Percentiles rank a stretch among this genome's conserved stretches.
These are phyloP conservation scores for Solanum pinnatisectum DNA, from an alignment of 257 asterid genomes.

Conservation along the genomic window DNA sequence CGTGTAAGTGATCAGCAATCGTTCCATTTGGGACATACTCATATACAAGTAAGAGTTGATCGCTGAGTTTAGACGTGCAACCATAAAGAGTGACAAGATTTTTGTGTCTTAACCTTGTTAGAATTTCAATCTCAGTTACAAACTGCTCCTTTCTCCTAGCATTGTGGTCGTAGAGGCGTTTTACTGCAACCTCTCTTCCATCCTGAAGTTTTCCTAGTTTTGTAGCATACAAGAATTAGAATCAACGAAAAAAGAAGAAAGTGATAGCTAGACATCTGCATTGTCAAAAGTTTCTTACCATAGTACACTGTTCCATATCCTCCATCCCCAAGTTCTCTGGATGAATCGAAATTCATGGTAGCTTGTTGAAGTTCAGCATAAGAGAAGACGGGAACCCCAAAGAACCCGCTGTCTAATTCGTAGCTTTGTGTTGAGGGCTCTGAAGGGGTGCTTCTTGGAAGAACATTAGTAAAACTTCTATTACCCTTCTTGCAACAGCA, in stretches of 20 bases:
- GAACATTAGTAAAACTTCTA: background rate
- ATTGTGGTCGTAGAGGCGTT: constrained; percentile 8
- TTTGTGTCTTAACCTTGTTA: constrained; percentile 7
- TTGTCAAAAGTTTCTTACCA: background rate
- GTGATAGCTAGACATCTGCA: background rate
- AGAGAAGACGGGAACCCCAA: constrained; percentile 4
- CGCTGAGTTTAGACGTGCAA: constrained; percentile 4
- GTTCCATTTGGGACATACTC: constrained; percentile 14
- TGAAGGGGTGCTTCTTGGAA: background rate
- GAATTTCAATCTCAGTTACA: constrained; percentile 4
- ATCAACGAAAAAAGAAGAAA: background rate
- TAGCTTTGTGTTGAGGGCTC: background rate
- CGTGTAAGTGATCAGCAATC: constrained; percentile 11
- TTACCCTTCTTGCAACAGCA: background rate
- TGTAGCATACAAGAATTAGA: background rate
- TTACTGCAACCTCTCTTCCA: constrained; percentile 13
- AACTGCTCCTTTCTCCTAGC: constrained; percentile 10
- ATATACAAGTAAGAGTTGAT: background rate
- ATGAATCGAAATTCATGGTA: constrained; percentile 4
- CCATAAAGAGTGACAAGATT: constrained; percentile 11
- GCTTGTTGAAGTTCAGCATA: constrained; percentile 10
- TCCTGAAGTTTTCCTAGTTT: constrained; percentile 4
- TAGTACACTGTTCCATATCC: constrained; percentile 11
- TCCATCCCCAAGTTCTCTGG: constrained; percentile 6
- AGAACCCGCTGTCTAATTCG: background rate